phyloP scores from a whole-genome alignment of 805 yeast genomes.

The Candida incommunis region DNA sequence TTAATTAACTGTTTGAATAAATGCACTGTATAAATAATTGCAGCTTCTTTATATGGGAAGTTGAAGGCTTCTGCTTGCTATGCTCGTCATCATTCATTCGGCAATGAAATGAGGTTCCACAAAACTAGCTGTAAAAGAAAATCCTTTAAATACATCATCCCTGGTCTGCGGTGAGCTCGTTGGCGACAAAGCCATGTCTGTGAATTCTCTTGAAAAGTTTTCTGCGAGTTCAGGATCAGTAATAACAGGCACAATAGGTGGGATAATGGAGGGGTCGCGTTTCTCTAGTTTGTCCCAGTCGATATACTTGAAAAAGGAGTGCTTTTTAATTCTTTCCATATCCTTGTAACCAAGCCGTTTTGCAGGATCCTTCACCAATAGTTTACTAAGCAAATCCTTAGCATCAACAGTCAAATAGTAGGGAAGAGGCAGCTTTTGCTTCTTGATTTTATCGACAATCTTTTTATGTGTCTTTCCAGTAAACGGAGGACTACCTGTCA shows the following conservation, averaged over 20 bases:
- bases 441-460: constrained; percentile 59
- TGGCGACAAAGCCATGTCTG: constrained; percentile 37
- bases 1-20: too few species aligned
- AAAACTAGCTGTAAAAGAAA: constrained; percentile 24
- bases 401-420: constrained; percentile 68
- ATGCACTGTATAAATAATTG: too few species aligned
- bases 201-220: constrained; percentile 70
- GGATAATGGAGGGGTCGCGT: constrained; percentile 35
- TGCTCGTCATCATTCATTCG: too few species aligned
- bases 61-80: too few species aligned
- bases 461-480: constrained; percentile 69
- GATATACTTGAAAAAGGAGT: constrained; percentile 63
- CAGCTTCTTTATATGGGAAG: too few species aligned
- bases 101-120: neutral
- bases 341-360: constrained; percentile 50
- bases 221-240: constrained; percentile 76
- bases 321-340: constrained; percentile 40
- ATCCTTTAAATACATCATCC: constrained; percentile 16
- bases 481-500: constrained; percentile 80
- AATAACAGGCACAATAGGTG: constrained; percentile 74
- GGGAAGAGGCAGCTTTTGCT: constrained; percentile 52
- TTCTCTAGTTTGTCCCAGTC: constrained; percentile 49
- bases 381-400: constrained; percentile 52
- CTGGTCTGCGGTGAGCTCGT: constrained; percentile 6
- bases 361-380: constrained; percentile 54